These are phyloP conservation scores for Heimioporus sp. DNA, from an alignment of 768 basidiomycete species.

Conservation along the genomic window DNA sequence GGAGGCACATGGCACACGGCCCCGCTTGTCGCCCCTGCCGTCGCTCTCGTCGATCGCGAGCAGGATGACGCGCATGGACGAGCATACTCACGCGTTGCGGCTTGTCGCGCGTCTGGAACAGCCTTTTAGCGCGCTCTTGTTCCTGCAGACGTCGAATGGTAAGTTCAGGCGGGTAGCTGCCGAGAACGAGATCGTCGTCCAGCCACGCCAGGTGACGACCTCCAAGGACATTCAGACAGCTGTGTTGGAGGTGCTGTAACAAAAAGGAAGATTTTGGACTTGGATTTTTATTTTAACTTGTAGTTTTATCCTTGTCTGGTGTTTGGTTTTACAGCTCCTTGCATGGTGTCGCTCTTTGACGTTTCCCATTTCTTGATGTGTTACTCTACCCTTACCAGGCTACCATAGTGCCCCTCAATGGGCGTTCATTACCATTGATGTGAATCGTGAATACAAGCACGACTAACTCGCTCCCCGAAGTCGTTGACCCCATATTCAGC, in stretches of 20 bases:
- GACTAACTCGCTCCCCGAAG: too few relatives aligned
- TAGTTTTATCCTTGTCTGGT: not conserved
- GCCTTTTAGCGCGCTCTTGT: conserved; percentile 9
- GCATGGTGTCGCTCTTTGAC: not conserved
- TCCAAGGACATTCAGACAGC: conserved; percentile 11
- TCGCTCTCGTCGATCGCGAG: conserved; percentile 3
- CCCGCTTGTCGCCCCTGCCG: not conserved
- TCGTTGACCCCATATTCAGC: too few relatives aligned
- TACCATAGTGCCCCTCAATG: too few relatives aligned
- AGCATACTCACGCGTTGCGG: conserved; percentile 8
- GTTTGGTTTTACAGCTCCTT: not conserved
- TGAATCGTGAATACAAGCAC: too few relatives aligned
- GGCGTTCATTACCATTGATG: too few relatives aligned
- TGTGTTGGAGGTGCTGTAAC: conserved; percentile 5
- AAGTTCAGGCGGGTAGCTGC: conserved; percentile 20
- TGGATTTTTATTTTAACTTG: too few relatives aligned
- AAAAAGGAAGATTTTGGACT: not conserved
- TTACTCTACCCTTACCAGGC: too few relatives aligned
- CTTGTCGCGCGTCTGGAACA: conserved; percentile 13
- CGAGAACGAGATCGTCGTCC: conserved; percentile 11
- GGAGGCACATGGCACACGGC: not conserved
- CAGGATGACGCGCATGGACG: not conserved
- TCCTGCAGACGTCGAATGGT: conserved; percentile 4
- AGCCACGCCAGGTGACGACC: not conserved
- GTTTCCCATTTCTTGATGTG: too few relatives aligned